Conservation (phyloP, 768 basidiomycete species). For the Tremella yokohamensis region DNA sequence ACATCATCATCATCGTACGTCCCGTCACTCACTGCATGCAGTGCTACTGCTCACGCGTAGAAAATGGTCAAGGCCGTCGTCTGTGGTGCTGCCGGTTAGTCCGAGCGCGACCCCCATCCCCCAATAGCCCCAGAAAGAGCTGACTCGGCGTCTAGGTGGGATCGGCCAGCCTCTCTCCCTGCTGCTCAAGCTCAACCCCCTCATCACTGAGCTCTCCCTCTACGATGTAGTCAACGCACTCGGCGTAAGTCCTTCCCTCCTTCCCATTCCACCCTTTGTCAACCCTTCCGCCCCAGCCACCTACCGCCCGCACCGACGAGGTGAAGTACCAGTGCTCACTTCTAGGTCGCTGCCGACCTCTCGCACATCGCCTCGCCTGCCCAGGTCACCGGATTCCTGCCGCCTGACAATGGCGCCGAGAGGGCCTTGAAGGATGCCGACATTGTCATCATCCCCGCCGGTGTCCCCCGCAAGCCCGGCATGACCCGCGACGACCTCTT, state of each 20-base stretch:
- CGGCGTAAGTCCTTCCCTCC: constrained; percentile 58
- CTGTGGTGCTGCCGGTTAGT: constrained; percentile 85
- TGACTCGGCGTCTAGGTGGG: constrained; percentile 56
- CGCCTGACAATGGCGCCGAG: constrained; percentile 45
- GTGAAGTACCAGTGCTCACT: background rate
- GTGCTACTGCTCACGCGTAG: constrained; percentile 5
- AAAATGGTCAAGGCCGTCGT: constrained; percentile 82
- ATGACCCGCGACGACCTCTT: constrained; percentile 53
- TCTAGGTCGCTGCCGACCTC: constrained; percentile 79
- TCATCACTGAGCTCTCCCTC: constrained; percentile 75
- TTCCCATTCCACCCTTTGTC: constrained; percentile 5
- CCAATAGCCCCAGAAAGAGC: background rate
- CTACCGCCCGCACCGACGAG: background rate
- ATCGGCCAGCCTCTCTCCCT: constrained; percentile 96
- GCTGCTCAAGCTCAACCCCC: constrained; percentile 85
- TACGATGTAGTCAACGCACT: constrained; percentile 95
- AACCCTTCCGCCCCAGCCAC: too few species aligned
- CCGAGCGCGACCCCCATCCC: background rate
- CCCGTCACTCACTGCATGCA: too few species aligned
- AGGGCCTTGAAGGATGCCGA: constrained; percentile 78
- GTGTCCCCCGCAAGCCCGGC: constrained; percentile 92
- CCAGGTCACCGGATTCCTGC: constrained; percentile 59
- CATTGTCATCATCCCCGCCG: constrained; percentile 96
- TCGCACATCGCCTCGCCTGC: constrained; percentile 86
- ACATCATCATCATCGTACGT: background rate